Evolutionary conservation across 2,329 filamentous ascomycete species (phyloP).

Genomic region (Fusarium sp.): DNA sequence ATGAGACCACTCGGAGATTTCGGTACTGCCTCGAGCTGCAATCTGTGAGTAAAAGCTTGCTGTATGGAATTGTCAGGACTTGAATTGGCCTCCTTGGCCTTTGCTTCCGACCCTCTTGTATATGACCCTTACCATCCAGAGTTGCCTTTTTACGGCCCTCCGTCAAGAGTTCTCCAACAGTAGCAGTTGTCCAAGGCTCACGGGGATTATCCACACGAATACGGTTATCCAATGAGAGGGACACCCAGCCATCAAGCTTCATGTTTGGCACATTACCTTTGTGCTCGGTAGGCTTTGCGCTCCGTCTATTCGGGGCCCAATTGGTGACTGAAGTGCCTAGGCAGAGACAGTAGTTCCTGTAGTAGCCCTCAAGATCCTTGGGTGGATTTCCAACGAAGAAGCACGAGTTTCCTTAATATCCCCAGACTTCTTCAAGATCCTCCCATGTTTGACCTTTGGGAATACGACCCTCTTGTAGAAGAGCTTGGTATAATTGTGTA

Average conservation of each 20-base stretch:
- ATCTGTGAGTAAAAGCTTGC: neutral
- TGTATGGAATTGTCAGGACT: neutral
- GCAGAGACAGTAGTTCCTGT: slow-evolving; percentile 39
- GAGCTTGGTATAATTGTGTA: slow-evolving; percentile 41
- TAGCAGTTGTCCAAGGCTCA: slow-evolving; percentile 4
- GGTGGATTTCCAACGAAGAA: slow-evolving; percentile 41
- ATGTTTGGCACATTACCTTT: slow-evolving; percentile 28
- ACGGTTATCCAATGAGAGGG: neutral
- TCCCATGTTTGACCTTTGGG: slow-evolving; percentile 15
- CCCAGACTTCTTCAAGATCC: slow-evolving; percentile 24
- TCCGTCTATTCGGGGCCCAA: slow-evolving; percentile 27
- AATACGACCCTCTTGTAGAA: slow-evolving; percentile 34
- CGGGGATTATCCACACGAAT: neutral
- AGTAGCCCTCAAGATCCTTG: slow-evolving; percentile 35
- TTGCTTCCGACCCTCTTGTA: neutral
- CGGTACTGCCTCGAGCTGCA: neutral
- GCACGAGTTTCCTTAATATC: slow-evolving; percentile 28
- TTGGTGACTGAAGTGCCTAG: slow-evolving; percentile 36
- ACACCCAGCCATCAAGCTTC: slow-evolving; percentile 24
- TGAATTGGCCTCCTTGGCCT: neutral
- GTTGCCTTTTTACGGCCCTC: neutral
- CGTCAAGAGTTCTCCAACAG: slow-evolving; percentile 6
- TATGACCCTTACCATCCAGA: slow-evolving; percentile 14
- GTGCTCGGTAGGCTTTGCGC: slow-evolving; percentile 5
- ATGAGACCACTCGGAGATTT: slow-evolving; percentile 5